Evolutionary conservation across 257 asterid genomes (phyloP), one percentile per base, ranked within the genome.

Genomic region (Schizonepeta tenuifolia): DNA sequence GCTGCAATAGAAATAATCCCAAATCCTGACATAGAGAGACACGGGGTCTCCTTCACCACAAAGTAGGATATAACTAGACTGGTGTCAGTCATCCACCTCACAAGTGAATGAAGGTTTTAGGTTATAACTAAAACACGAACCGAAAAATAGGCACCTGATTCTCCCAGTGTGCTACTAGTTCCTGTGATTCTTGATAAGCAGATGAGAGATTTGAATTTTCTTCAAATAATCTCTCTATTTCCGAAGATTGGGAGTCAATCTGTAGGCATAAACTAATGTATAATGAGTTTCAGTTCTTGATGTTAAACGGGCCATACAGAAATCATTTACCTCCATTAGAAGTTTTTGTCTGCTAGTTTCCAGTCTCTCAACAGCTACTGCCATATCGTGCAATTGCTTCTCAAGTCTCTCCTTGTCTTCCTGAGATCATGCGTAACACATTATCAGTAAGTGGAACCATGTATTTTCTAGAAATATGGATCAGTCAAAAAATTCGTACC

Each of bases 211-310:
- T 82, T 58, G 96, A 85, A 75, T 88, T 94, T 80, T 94, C 99
- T 79, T 91, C 97, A 6, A 91, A 91, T 51, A 94, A 86, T 74
- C 80, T 87, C 90, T 94, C 99, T 76, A 94, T 91, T 79, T 94
- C 99, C 17, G 97, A 83, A 72, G 99, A 94, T 69, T 94, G 99
- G 67, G 99, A 94, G 79, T 94, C 99, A 57, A 94, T 87, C 99
- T 94, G 87, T 43, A 73, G 73, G 75, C 50, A 80, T 38, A 77
- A 21, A 71, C 63, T 63, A 53, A 76, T 56, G 36, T 11, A 64
- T 15, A 31, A 65, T 69, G 55, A 82, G 72, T 67, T 76, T 57
- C 74, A 75, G 62, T 61, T 78, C 77, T 75, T 75, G 79, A 64
- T 28, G 43, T 64, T 67, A 57, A 73, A 74, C 51, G 10, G 41